Evolutionary conservation across 768 basidiomycete species (phyloP).

Genomic region (Agaricus blazei): DNA sequence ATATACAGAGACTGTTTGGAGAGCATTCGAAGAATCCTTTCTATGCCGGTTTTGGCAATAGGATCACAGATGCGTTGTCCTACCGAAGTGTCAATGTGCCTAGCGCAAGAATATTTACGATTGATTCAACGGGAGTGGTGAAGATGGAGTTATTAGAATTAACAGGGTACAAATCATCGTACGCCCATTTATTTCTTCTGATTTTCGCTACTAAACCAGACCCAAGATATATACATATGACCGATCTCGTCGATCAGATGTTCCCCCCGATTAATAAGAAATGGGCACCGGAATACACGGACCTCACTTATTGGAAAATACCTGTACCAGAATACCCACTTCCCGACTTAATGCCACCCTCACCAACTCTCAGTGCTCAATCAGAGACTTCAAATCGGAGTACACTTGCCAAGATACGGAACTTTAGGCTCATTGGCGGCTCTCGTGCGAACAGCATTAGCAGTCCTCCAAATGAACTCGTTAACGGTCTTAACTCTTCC

Average conservation of each 20-base stretch:
- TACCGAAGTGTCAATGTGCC: slow-evolving; percentile 95
- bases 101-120: slow-evolving; percentile 93
- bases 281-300: slow-evolving; percentile 87
- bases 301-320: slow-evolving; percentile 94
- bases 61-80: slow-evolving; percentile 97
- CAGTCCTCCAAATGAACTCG: neutral
- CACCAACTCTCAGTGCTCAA: slow-evolving; percentile 89
- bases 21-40: slow-evolving; percentile 70
- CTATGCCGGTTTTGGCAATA: slow-evolving; percentile 97
- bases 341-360: slow-evolving; percentile 81
- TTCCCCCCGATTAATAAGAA: slow-evolving; percentile 94
- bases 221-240: slow-evolving; percentile 93
- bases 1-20: slow-evolving; percentile 89
- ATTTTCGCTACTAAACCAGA: neutral
- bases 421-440: slow-evolving; percentile 72
- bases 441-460: slow-evolving; percentile 8
- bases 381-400: slow-evolving; percentile 81
- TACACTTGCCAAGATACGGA: slow-evolving; percentile 66
- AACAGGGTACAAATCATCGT: slow-evolving; percentile 97
- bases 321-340: slow-evolving; percentile 74
- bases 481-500: neutral
- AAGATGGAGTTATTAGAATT: slow-evolving; percentile 96
- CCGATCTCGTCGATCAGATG: slow-evolving; percentile 99
- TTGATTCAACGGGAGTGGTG: slow-evolving; percentile 91
- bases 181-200: slow-evolving; percentile 22